Conservation (phyloP, 1,139 yeast species). For the Sporopachydermia cereana region DNA sequence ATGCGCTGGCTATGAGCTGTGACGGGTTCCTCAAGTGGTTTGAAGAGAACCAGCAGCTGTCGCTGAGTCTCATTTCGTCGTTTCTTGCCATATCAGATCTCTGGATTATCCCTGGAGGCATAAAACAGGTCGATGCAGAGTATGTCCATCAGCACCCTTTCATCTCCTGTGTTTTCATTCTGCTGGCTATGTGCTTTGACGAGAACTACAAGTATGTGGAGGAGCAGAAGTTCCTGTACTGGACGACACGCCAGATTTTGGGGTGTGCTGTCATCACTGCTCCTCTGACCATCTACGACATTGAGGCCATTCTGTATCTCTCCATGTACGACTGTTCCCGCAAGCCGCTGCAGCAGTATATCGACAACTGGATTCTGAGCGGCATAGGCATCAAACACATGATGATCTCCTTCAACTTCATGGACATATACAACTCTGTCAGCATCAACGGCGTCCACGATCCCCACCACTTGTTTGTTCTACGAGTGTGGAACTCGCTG, state of each 20-base stretch:
- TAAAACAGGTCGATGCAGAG: slow-evolving; percentile 29
- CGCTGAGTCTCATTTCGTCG: slow-evolving; percentile 30
- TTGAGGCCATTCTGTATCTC: slow-evolving; percentile 42
- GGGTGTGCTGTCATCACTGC: slow-evolving; percentile 36
- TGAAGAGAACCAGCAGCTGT: slow-evolving; percentile 25
- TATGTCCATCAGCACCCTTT: slow-evolving; percentile 37
- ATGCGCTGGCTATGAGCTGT: slow-evolving; percentile 21
- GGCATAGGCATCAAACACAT: slow-evolving; percentile 37
- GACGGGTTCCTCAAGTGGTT: slow-evolving; percentile 34
- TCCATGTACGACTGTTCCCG: slow-evolving; percentile 39
- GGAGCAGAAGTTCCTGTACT: slow-evolving; percentile 33
- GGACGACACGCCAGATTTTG: slow-evolving; percentile 32
- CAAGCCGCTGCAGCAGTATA: slow-evolving; percentile 35
- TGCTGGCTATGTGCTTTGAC: slow-evolving; percentile 39
- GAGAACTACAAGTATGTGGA: slow-evolving; percentile 34
- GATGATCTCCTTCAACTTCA: slow-evolving; percentile 32
- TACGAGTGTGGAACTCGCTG: slow-evolving; percentile 38
- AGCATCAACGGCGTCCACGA: slow-evolving; percentile 18
- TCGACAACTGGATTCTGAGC: slow-evolving; percentile 38
- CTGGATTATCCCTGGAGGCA: slow-evolving; percentile 46
- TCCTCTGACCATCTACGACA: slow-evolving; percentile 41
- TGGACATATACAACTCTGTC: slow-evolving; percentile 28
- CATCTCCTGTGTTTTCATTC: slow-evolving; percentile 37
- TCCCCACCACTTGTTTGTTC: slow-evolving; percentile 33
- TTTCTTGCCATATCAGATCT: slow-evolving; percentile 37